These are phyloP conservation scores for Posidonia australis DNA, from an alignment of 106 monocot species.

Conservation along the genomic window DNA sequence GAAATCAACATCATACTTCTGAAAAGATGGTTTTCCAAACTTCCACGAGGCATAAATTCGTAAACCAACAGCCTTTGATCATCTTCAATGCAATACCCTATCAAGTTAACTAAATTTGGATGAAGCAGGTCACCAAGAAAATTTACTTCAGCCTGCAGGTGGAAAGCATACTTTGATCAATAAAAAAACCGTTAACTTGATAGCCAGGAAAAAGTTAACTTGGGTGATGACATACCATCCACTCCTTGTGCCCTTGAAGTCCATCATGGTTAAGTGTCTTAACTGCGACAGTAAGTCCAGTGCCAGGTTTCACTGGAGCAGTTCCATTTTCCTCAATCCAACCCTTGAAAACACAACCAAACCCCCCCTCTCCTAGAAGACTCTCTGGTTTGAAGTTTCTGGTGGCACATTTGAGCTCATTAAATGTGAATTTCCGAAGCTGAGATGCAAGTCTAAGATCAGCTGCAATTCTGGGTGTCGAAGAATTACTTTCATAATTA, in stretches of 20 bases:
- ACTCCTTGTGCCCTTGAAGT: constrained; percentile 43
- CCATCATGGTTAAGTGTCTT: constrained; percentile 49
- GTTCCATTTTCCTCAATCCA: constrained; percentile 51
- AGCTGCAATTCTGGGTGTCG: constrained; percentile 20
- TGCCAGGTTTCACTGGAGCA: constrained; percentile 43
- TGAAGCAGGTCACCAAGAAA: constrained; percentile 43
- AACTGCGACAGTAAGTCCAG: constrained; percentile 39
- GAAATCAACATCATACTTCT: constrained; percentile 22
- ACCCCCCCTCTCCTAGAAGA: constrained; percentile 40
- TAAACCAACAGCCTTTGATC: constrained; percentile 39
- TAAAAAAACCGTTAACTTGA: neutral
- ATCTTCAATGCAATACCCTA: constrained; percentile 44
- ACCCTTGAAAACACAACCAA: constrained; percentile 48
- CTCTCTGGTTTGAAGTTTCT: constrained; percentile 39
- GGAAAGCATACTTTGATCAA: neutral
- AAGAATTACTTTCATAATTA: constrained; percentile 27
- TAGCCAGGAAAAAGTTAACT: neutral
- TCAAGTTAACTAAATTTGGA: constrained; percentile 36
- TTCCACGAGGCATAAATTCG: constrained; percentile 41
- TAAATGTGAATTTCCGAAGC: constrained; percentile 32
- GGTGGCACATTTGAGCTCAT: constrained; percentile 32
- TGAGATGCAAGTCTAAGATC: constrained; percentile 24
- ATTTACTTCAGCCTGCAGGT: constrained; percentile 36
- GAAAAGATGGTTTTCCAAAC: constrained; percentile 44
- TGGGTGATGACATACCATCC: constrained; percentile 20